Base-by-base conservation (phyloP, 768 basidiomycete genomes). In the Mycena belliarum region DNA sequence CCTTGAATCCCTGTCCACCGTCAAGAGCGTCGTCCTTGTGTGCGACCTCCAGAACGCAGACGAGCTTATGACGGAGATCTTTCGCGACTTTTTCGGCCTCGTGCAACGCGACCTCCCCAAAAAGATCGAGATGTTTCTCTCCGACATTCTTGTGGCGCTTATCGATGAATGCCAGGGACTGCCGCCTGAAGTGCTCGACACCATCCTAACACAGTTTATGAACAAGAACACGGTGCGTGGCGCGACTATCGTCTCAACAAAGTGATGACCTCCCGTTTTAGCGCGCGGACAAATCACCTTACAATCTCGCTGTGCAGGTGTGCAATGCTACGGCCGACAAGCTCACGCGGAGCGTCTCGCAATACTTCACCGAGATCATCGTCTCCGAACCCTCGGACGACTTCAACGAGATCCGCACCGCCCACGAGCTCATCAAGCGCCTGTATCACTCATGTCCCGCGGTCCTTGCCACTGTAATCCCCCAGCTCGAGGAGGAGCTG, bases 341-440 rank as follows among this genome's bases (percentile, higher is more conserved):
- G 70, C 82, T 98, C 7, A 91, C 94, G 69, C 86, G 94, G 6
- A 84, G 94, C 60, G 89, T 96, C 44, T 91, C 88, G 68, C 86
- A 91, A 65, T 95, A 98, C 74, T 97, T 99, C 69, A 89, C 92
- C 23, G 95, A 97, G 65, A 86, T 92, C 58, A 90, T 95, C 65
- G 81, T 87, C 44, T 76, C 78, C 15, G 78, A 35, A 74, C 75
- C 23, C 40, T 74, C 75, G 37, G 83, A 88, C 47, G 83, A 88
- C 55, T 79, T 81, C 56, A 79, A 82, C 32, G 85, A 92, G 57
- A 85, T 93, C 49, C 81, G 84, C 59, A 79, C 78, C 5, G 88
- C 93, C 4, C 96, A 98, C 71, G 82, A 85, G 33, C 89, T 97
- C 63, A 87, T 98, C 73, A 88, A 90, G 66, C 85, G 84, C 18